Conservation (phyloP, 495 filamentous ascomycete genomes). For the Podospora bellae-mahoneyi region DNA sequence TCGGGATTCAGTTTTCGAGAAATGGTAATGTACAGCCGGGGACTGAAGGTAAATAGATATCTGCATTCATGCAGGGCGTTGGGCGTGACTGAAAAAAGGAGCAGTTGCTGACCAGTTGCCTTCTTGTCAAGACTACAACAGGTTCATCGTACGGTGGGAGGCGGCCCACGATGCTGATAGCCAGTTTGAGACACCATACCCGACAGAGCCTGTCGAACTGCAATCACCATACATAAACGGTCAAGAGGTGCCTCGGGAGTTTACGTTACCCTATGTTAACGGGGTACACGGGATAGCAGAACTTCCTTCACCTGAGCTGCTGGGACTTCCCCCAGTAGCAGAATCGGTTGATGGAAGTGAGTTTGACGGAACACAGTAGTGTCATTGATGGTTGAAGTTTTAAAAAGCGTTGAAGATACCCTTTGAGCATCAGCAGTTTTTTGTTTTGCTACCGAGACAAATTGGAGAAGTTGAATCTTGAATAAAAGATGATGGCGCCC, state of each 20-base stretch:
- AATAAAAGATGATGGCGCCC: not conserved
- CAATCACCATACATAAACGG: constrained; percentile 31
- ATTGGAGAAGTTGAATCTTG: not conserved
- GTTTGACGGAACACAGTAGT: constrained; percentile 20
- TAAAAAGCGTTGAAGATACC: not conserved
- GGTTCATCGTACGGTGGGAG: constrained; percentile 34
- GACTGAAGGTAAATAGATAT: constrained; percentile 22
- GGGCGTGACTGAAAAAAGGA: not conserved
- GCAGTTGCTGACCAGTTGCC: constrained; percentile 6
- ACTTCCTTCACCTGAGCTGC: constrained; percentile 21
- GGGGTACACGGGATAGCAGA: constrained; percentile 18
- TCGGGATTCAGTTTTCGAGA: constrained; percentile 36
- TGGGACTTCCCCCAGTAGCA: constrained; percentile 23
- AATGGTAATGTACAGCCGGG: constrained; percentile 26
- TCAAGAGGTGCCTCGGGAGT: not conserved
- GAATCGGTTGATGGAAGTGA: constrained; percentile 23
- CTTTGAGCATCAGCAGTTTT: not conserved
- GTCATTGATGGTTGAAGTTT: not conserved
- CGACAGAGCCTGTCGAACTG: constrained; percentile 31
- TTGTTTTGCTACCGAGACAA: not conserved
- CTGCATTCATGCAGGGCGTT: not conserved
- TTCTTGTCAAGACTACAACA: constrained; percentile 25
- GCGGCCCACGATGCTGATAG: constrained; percentile 30
- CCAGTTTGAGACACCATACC: constrained; percentile 31
- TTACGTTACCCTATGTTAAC: constrained; percentile 1